phyloP scores from a whole-genome alignment of 306 rosid genomes.

The Morella rubra region DNA sequence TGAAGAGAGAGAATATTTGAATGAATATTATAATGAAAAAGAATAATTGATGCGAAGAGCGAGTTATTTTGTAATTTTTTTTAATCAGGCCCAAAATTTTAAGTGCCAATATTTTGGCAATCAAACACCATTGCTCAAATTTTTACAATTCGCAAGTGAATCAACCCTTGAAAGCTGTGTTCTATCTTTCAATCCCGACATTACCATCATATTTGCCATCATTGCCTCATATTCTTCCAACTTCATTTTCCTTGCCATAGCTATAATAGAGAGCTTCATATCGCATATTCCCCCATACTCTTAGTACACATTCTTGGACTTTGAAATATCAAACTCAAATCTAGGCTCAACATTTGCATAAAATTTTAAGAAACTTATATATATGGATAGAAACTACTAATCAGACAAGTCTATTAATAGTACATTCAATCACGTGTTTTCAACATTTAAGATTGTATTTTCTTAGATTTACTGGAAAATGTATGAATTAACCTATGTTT shows the following conservation, averaged over 20 bases:
- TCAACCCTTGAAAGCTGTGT: not conserved
- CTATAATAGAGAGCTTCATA: not conserved
- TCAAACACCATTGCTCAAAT: too few species aligned
- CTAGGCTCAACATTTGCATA: not conserved
- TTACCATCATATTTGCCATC: not conserved
- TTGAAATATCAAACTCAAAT: not conserved
- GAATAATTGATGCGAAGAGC: too few species aligned
- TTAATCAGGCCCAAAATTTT: too few species aligned
- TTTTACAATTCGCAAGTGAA: not conserved
- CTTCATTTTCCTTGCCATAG: not conserved
- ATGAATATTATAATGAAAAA: too few species aligned
- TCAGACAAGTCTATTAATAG: not conserved
- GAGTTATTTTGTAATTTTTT: too few species aligned
- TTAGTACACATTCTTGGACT: not conserved
- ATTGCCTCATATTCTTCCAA: not conserved
- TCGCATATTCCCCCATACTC: not conserved
- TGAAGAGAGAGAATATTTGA: too few species aligned
- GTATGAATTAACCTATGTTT: slow-evolving; percentile 1
- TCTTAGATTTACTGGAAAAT: not conserved
- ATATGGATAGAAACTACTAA: not conserved
- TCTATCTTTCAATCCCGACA: not conserved
- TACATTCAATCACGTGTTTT: not conserved
- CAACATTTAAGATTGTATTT: not conserved
- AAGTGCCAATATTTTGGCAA: too few species aligned
- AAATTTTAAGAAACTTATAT: not conserved